These are phyloP conservation scores for Aspergillus japonicus DNA, from an alignment of 2,329 filamentous ascomycete genomes.

Conservation along the genomic window DNA sequence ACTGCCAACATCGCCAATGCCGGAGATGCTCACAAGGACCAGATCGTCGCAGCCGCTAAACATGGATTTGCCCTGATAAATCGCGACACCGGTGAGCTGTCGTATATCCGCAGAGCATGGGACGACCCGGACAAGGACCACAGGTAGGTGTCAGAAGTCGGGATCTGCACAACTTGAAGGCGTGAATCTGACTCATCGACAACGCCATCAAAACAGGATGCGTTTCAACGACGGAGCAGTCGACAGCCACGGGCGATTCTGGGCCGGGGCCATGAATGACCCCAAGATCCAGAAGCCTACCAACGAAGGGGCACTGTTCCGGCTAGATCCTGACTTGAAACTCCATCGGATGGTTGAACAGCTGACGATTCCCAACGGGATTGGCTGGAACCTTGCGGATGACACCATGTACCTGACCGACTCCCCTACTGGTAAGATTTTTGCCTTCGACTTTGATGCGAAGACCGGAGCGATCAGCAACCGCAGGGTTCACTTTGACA, in stretches of 20 bases:
- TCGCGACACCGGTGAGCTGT: slow-evolving; percentile 55
- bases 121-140: slow-evolving; percentile 47
- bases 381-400: slow-evolving; percentile 73
- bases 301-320: slow-evolving; percentile 66
- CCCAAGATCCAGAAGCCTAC: slow-evolving; percentile 58
- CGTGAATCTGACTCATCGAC: slow-evolving; percentile 13
- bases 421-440: slow-evolving; percentile 68
- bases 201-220: slow-evolving; percentile 37
- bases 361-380: slow-evolving; percentile 79
- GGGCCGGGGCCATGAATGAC: slow-evolving; percentile 85
- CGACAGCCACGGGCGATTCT: slow-evolving; percentile 78
- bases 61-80: slow-evolving; percentile 77
- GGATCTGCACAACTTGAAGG: not conserved
- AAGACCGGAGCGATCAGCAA: slow-evolving; percentile 65
- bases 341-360: slow-evolving; percentile 60
- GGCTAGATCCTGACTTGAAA: slow-evolving; percentile 63
- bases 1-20: slow-evolving; percentile 75
- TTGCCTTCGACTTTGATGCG: slow-evolving; percentile 70
- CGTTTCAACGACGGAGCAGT: slow-evolving; percentile 78
- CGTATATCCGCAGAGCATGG: slow-evolving; percentile 60
- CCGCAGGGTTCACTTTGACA: slow-evolving; percentile 70
- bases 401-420: slow-evolving; percentile 81
- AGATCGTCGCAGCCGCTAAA: slow-evolving; percentile 77
- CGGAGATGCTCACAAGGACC: slow-evolving; percentile 50
- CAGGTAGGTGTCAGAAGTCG: slow-evolving; percentile 35